Percentiles rank a stretch among this genome's conserved stretches.
Conservation (phyloP, 2,329 filamentous ascomycete species). For the Fusarium pseudoanthophilum region DNA sequence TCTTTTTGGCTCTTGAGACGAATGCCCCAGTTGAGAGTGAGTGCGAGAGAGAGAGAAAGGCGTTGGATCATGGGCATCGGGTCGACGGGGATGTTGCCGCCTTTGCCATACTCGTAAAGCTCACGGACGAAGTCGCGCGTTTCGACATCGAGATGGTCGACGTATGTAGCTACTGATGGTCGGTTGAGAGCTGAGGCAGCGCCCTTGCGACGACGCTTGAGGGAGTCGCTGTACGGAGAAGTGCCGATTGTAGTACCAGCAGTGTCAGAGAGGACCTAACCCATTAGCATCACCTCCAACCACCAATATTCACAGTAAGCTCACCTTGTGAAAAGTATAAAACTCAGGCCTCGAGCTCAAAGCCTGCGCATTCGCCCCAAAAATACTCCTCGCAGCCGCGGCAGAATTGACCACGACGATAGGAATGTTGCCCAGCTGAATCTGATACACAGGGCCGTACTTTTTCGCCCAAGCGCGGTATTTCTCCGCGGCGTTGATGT, state of each 20-base stretch:
- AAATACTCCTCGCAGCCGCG: slow-evolving; percentile 60
- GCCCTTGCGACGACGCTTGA: slow-evolving; percentile 72
- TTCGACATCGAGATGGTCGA: slow-evolving; percentile 71
- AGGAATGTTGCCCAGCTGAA: slow-evolving; percentile 66
- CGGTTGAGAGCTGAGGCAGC: slow-evolving; percentile 74
- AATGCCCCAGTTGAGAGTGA: slow-evolving; percentile 75
- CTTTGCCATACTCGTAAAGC: slow-evolving; percentile 66
- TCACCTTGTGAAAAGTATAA: slow-evolving; percentile 68
- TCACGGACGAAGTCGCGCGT: slow-evolving; percentile 72
- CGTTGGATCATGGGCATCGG: slow-evolving; percentile 76
- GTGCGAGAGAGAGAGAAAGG: slow-evolving; percentile 68
- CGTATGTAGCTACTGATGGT: slow-evolving; percentile 70
- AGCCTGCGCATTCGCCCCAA: slow-evolving; percentile 64
- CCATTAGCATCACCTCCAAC: not conserved
- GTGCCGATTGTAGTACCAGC: slow-evolving; percentile 76
- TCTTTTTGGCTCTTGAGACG: slow-evolving; percentile 68
- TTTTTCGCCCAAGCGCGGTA: slow-evolving; percentile 64
- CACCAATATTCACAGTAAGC: fast-evolving
- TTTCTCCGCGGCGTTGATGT: slow-evolving; percentile 65
- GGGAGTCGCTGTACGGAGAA: slow-evolving; percentile 71
- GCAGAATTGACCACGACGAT: slow-evolving; percentile 67
- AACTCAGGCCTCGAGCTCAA: slow-evolving; percentile 66
- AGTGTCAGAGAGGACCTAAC: slow-evolving; percentile 69
- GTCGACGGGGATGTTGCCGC: slow-evolving; percentile 65
- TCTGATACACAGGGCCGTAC: slow-evolving; percentile 64